These are phyloP conservation scores for Dictyostelium firmibasis DNA, from an alignment of 78 protist species.

Conservation along the genomic window DNA sequence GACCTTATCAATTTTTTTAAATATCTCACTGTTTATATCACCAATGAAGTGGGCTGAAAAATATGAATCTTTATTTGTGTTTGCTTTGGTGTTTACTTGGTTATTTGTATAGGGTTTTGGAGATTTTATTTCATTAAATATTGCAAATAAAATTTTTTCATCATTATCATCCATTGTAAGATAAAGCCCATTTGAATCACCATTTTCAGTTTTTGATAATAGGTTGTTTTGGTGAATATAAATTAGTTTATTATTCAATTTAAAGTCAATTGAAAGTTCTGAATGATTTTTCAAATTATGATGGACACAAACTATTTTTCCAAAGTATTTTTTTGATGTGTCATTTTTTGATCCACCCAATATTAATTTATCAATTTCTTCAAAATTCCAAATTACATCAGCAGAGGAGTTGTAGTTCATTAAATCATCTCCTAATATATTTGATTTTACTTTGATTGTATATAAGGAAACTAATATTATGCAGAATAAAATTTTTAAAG, in stretches of 20 bases:
- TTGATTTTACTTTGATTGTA: neutral
- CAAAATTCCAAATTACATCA: neutral
- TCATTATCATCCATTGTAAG: neutral
- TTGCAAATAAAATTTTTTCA: neutral
- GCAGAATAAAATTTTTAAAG: neutral
- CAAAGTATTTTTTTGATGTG: neutral
- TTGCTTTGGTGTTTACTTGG: neutral
- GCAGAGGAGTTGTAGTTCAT: neutral
- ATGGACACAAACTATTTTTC: neutral
- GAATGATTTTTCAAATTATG: neutral
- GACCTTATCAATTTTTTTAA: neutral
- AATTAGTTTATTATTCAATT: neutral
- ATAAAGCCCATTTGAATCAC: neutral
- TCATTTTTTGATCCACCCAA: neutral
- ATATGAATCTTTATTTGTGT: neutral
- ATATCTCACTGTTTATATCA: neutral
- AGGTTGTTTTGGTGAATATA: neutral
- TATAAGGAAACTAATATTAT: neutral
- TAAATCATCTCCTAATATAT: neutral
- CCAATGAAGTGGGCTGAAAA: neutral
- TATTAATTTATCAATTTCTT: neutral
- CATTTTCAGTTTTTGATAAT: neutral
- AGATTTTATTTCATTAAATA: neutral
- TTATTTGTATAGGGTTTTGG: neutral
- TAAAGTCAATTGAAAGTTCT: neutral